phyloP scores from a whole-genome alignment of 1,284 basidiomycete genomes.

The Ceratobasidium sp. region DNA sequence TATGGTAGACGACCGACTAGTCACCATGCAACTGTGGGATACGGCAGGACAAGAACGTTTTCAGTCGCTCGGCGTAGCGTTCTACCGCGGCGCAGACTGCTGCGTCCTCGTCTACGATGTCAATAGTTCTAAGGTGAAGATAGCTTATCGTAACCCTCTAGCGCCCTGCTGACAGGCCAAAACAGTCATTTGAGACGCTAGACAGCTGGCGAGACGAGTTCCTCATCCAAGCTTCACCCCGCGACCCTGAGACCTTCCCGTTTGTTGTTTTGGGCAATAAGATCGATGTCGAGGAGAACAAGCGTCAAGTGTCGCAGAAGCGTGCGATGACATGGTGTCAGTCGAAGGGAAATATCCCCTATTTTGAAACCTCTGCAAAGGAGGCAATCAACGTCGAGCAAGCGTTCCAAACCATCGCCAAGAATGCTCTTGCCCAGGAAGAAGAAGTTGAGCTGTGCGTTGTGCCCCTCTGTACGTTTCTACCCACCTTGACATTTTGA shows the following conservation, averaged over 20 bases:
- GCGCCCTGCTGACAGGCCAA: constrained; percentile 68
- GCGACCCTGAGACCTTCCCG: constrained; percentile 99
- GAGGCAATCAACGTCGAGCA: constrained; percentile 99
- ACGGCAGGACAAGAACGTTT: constrained; percentile 99
- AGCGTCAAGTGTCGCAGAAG: constrained; percentile 98
- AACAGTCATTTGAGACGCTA: constrained; percentile 90
- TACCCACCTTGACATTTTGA: constrained; percentile 13
- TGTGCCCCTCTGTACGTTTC: constrained; percentile 41
- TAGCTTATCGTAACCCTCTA: too few relatives aligned
- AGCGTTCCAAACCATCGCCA: constrained; percentile 99
- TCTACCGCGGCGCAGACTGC: constrained; percentile 99
- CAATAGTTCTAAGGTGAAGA: constrained; percentile 86
- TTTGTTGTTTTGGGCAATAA: constrained; percentile 99
- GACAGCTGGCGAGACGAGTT: constrained; percentile 99
- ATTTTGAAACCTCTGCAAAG: constrained; percentile 99
- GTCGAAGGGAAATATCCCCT: constrained; percentile 99
- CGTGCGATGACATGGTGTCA: constrained; percentile 99
- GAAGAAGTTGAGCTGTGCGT: constrained; percentile 93
- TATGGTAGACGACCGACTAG: constrained; percentile 96
- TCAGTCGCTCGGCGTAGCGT: constrained; percentile 97
- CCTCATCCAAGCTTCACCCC: constrained; percentile 96
- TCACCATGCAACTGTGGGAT: constrained; percentile 99
- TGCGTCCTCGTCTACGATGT: constrained; percentile 99
- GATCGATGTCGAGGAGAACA: constrained; percentile 99
- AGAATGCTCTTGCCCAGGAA: constrained; percentile 97